Evolutionary conservation across 164 flowering plant species (phyloP), one percentile per base, ranked within the genome.

Genomic region (Pachysandra terminalis): DNA sequence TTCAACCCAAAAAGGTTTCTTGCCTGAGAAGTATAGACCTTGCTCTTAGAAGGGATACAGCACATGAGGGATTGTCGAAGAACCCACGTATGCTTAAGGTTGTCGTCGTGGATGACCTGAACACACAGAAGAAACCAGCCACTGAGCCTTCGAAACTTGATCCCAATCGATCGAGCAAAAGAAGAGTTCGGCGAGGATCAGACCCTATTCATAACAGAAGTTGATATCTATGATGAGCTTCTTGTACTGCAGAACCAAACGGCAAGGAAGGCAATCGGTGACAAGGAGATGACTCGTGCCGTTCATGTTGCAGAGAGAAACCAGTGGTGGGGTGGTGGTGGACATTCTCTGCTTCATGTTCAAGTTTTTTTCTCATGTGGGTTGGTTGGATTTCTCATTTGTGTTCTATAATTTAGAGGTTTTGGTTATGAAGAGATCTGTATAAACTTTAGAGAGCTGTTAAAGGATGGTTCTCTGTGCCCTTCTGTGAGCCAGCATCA

Each of bases 141-240:
- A 85, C 91, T 52, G 77, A 74, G 9, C 84, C 89, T 15, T 63
- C 85, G n/a, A 62, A 63, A 64, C 77, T 75, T 61, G 87, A 86
- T 76, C 87, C 91, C 5, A 76, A 79, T 62, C 85, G 80, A 56
- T 86, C 87, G 7, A 74, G 80, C 75, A 87, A 90, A 69, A 71
- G 97, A 81, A 78, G 83, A 70, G 84, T 88, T 67, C 78, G 78
- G 60, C 68, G 80, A 71, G 93, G 96, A 69, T 81, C 93, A 6
- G 90, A 90, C 63, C 96, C 96, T 9, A 90, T 90, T 65, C 97
- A 90, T 74, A 88, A 90, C 77, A 84, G 81, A 70, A 68, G 90
- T 74, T 88, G 83, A 85, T 15, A n/a, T n/a, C n/a, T n/a, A n/a
- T n/a, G n/a, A n/a, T n/a, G n/a, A n/a, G 56, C 9, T 64, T 53